Percentiles rank a stretch among this genome's conserved stretches.
These are phyloP conservation scores for Cnidoscolus chayamansa DNA, from an alignment of 441 rosid genomes.

Conservation along the genomic window DNA sequence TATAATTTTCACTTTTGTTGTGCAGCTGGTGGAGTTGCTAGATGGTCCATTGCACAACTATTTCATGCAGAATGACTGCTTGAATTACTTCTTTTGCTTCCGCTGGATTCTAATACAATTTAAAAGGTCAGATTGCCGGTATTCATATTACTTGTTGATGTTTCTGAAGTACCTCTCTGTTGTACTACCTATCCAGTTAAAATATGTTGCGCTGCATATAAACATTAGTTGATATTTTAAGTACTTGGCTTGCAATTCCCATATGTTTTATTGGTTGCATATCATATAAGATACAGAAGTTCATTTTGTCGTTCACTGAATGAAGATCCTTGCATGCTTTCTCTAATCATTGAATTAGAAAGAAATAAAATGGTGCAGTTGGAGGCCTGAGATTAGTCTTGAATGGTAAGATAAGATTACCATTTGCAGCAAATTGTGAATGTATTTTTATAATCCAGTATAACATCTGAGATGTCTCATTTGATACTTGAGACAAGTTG, in stretches of 20 bases:
- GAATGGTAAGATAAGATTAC: background rate
- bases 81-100: constrained; percentile 99
- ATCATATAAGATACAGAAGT: background rate
- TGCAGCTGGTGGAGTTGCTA: constrained; percentile 91
- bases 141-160: constrained; percentile 15
- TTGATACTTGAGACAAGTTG: background rate
- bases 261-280: background rate
- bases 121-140: constrained; percentile 61
- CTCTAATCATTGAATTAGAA: background rate
- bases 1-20: constrained; percentile 21
- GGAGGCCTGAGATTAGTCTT: constrained; percentile 4
- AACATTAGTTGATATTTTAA: background rate
- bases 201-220: background rate
- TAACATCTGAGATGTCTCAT: background rate
- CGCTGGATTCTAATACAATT: constrained; percentile 98
- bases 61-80: constrained; percentile 89
- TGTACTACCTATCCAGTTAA: background rate
- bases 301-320: background rate
- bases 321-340: background rate
- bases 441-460: no score
- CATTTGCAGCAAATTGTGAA: no score
- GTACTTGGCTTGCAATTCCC: background rate
- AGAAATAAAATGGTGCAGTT: background rate
- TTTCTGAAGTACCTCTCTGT: background rate
- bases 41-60: constrained; percentile 86